These are phyloP conservation scores for Juglanconis sp. DNA, from an alignment of 2,329 filamentous ascomycete species.

Conservation along the genomic window DNA sequence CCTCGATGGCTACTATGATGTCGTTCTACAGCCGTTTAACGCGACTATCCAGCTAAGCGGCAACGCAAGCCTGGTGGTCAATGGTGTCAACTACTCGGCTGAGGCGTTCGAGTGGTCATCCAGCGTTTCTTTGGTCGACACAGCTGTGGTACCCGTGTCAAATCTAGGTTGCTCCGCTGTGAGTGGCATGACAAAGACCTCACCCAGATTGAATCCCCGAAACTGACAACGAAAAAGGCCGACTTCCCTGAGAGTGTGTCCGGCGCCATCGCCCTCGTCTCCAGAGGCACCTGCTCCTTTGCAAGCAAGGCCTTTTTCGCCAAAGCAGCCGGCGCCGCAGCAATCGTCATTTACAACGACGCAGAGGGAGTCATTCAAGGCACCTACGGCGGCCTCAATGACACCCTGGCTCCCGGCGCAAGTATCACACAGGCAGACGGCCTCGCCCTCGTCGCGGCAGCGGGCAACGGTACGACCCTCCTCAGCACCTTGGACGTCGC, in stretches of 20 bases:
- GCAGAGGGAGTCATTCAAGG: constrained; percentile 37
- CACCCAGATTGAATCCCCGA: too few relatives aligned
- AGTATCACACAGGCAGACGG: too few relatives aligned
- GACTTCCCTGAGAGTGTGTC: constrained; percentile 36
- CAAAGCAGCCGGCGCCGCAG: constrained; percentile 54
- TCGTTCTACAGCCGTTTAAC: constrained; percentile 42
- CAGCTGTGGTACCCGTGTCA: constrained; percentile 41
- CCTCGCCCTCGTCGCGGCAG: too few relatives aligned
- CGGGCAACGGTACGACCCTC: too few relatives aligned
- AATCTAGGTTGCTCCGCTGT: constrained; percentile 51
- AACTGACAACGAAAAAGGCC: background rate
- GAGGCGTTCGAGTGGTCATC: constrained; percentile 49
- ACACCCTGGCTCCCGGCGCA: too few relatives aligned
- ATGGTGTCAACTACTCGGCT: constrained; percentile 26
- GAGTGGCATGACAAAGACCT: constrained; percentile 40
- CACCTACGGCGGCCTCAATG: too few relatives aligned
- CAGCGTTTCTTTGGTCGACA: constrained; percentile 36
- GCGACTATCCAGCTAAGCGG: constrained; percentile 31
- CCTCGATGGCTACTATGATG: constrained; percentile 37
- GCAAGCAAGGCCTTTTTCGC: constrained; percentile 55
- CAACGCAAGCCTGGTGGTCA: constrained; percentile 28
- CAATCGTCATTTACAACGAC: constrained; percentile 62
- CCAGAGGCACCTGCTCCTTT: constrained; percentile 58
- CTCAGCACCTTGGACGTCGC: background rate
- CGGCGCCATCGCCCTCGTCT: constrained; percentile 58